Percentiles rank a stretch among this genome's conserved stretches.
These are phyloP conservation scores for Albugo laibachii DNA, from an alignment of 352 stramenopile genomes.

Conservation along the genomic window DNA sequence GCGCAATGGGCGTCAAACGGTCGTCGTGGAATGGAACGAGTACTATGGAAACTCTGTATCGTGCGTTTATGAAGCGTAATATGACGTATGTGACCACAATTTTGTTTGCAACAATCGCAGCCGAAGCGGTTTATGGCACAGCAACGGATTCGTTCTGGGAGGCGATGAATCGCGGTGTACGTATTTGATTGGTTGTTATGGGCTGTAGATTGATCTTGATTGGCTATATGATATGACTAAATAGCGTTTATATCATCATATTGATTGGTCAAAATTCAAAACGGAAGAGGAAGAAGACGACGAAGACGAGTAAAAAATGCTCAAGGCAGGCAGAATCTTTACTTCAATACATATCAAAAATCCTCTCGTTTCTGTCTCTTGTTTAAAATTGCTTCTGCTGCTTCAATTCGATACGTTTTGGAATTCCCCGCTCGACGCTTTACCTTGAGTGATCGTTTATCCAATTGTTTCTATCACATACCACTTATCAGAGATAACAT, in stretches of 20 bases:
- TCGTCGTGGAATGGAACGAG: slow-evolving; percentile 66
- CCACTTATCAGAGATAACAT: not conserved
- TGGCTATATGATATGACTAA: not conserved
- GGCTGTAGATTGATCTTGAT: not conserved
- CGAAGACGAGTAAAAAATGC: slow-evolving; percentile 22
- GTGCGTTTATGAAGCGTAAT: slow-evolving; percentile 67
- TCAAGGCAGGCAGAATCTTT: not conserved
- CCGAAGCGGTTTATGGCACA: slow-evolving; percentile 51
- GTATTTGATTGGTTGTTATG: slow-evolving; percentile 7
- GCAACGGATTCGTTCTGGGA: slow-evolving; percentile 67
- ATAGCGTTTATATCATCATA: slow-evolving; percentile 74
- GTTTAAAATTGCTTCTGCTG: slow-evolving; percentile 46
- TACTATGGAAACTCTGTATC: slow-evolving; percentile 36
- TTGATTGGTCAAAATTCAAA: slow-evolving; percentile 77
- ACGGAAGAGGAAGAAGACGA: slow-evolving; percentile 60
- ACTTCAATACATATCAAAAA: not conserved
- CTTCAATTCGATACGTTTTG: slow-evolving; percentile 73
- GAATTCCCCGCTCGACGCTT: slow-evolving; percentile 74
- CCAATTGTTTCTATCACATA: slow-evolving; percentile 54
- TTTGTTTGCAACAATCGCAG: slow-evolving; percentile 37
- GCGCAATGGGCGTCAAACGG: slow-evolving; percentile 32
- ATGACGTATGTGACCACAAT: slow-evolving; percentile 64
- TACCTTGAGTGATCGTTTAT: slow-evolving; percentile 86
- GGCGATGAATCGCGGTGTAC: slow-evolving; percentile 59
- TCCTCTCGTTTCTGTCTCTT: slow-evolving; percentile 14